Base-by-base conservation (phyloP, 768 basidiomycete species). In the Imleria badia region DNA sequence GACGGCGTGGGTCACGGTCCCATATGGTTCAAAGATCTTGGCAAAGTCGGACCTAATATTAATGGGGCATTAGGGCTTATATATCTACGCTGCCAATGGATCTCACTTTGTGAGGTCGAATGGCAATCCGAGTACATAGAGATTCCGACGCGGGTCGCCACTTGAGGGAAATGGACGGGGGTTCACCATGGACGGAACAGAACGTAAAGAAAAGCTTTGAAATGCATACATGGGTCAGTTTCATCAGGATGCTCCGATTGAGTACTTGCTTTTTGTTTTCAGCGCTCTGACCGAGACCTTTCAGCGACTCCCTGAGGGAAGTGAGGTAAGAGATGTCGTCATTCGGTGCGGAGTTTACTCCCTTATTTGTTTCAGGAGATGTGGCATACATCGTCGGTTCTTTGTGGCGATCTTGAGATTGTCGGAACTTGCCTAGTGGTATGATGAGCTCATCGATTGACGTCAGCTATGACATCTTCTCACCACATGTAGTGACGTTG, bases 41-140 rank as follows among this genome's bases (percentile, higher is more conserved):
- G 77, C 66, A 60, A 89, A 86, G 56, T 89, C 89, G 54, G 73
- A n/a, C 58, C 75, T 76, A 26, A 22, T 15, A 45, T 26, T 40
- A 54, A 42, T 5, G 38, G 19, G 11, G 39, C 20, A 2, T 47
- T 33, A 22, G 42, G 22, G 12, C 6, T 20, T 10, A 26, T 34
- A 13, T 2, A 15, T 22, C 23, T 33, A 35, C 6, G 42, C 1
- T 6, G 45, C 45, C 39, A 51, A 46, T 31, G 35, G 17, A 47
- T 64, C 79, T 49, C 63, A 90, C 90, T 90, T 88, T 17, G 85
- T 85, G 33, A 92, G 76, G 61, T 87, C 85, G 63, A 91, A 91
- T 7, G 91, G 91, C 48, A 93, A 71, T 14, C 90, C 91, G 26
- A 93, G 83, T 38, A 91, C 89, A 60, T 93, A 93, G 39, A 93